Base-by-base conservation (phyloP, 352 stramenopile genomes). In the Globisporangium ultimum region DNA sequence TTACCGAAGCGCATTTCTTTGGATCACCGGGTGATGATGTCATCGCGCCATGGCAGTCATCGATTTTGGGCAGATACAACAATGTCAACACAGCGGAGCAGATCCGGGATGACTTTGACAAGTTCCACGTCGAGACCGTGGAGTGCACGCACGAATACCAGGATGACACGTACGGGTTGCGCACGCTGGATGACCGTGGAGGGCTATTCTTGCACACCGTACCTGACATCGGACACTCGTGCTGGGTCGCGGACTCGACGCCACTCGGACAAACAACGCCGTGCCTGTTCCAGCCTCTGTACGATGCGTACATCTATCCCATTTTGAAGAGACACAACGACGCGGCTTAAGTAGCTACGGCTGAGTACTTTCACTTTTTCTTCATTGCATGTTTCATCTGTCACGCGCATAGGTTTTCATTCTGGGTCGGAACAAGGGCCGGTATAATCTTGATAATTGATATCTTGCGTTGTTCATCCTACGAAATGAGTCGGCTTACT, bases 1-100 rank as follows among this genome's bases (percentile, higher is more conserved):
- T 80, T 32, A 60, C 61, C 28, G 53, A 58, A 10, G 72, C 68
- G 0, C 64, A 79, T 47, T 80, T 79, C 58, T 77, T 85, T 42
- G 66, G 62, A 0, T 71, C 70, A 0, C 58, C 68, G 12, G 43
- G 63, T 22, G 75, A 82, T 51, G 67, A 67, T 6, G 51, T 71
- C 1, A 61, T 77, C 36, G 60, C 70, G 11, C 75, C 72, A 14
- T 82, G 70, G 67, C 70, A 85, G 53, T 58, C 55, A 17, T 68
- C 64, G 20, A 53, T 80, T 6, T 17, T 80, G 11, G 64, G 68
- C 12, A 63, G 60, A 15, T 81, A 80, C 64, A 68, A 64, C n/a
- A 50, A 70, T 14, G 65, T 80, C 8, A 43, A 34, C 51, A 69
- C 45, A 15, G 51, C 24, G 46, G 41, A 18, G 17, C 36, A 60